A percentile compares a stretch with the other conserved stretches of the same genome.
Evolutionary conservation across 176 grass and related monocot genomes (phyloP).

Genomic region (Oryza meyeriana): DNA sequence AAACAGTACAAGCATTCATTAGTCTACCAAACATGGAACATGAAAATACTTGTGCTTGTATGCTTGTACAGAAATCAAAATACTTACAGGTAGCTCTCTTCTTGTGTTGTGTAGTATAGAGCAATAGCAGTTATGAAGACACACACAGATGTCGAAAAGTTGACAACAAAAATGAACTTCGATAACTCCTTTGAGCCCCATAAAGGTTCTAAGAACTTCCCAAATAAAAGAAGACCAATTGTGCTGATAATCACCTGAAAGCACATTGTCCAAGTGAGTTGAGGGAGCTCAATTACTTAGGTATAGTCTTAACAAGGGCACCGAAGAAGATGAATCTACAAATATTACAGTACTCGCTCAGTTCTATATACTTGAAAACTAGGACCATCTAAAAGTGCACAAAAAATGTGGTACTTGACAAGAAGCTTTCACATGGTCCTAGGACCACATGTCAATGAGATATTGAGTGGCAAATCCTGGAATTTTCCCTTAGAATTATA

Average conservation of each 20-base stretch:
- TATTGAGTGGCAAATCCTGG: background rate
- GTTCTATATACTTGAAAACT: background rate
- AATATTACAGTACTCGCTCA: background rate
- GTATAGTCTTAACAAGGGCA: background rate
- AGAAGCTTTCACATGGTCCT: background rate
- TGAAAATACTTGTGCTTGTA: background rate
- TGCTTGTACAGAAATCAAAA: constrained; percentile 9
- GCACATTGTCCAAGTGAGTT: constrained; percentile 11
- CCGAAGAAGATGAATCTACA: background rate
- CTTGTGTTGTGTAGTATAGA: constrained; percentile 73
- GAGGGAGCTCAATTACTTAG: constrained; percentile 2
- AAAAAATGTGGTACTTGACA: background rate
- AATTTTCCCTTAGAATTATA: background rate
- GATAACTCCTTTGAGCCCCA: constrained; percentile 94
- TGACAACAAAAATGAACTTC: constrained; percentile 91
- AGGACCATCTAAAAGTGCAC: too few species aligned
- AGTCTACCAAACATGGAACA: background rate
- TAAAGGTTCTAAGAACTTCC: constrained; percentile 83
- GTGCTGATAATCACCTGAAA: constrained; percentile 76
- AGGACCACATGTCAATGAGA: background rate
- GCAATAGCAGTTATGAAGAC: constrained; percentile 82
- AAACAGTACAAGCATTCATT: constrained; percentile 18
- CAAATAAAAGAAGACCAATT: constrained; percentile 83
- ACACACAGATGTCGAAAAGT: constrained; percentile 73
- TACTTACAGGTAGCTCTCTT: constrained; percentile 95